Evolutionary conservation across 345 rosid genomes (phyloP), one percentile per base, ranked within the genome.

Genomic region (Bruguiera parviflora): DNA sequence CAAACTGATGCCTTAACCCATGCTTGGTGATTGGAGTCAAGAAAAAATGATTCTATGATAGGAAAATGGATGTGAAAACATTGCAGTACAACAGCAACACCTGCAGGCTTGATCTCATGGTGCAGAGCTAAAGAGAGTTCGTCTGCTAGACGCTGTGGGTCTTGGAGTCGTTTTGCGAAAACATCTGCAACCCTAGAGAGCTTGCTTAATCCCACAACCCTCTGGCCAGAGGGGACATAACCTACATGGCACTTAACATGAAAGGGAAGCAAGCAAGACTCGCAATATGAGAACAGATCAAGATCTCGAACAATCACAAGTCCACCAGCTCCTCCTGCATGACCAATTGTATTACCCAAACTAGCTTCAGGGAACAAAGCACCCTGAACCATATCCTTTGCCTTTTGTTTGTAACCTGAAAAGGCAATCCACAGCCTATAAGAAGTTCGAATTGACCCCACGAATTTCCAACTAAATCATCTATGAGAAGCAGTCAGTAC

Each of bases 311-410:
- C 98, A 62, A 89, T 77, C 70, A 96, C 99, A 49, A 88, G 88
- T 66, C 98, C 98, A 53, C 96, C 97, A 3, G 78, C 92, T 72
- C 98, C 98, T 52, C 97, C 96, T 1, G 92, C 98, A 74, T 81
- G 89, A 39, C 97, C 99, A 43, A 81, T 72, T 39, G 79, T 84
- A 68, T 83, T 75, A 76, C 84, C 88, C 58, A 92, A 67, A 58
- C 98, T 94, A 73, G 84, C 87, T 83, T 96, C 98, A 37, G 96
- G 97, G 81, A 96, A 96, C 74, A 92, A 84, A 69, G 99, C 98
- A 78, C 87, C 88, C 73, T 87, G 84, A 65, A 96, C 90, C 70
- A 79, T 85, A 19, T 92, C 98, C 82, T 82, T 84, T 35, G 83
- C 97, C 37, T 82, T 82, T 53, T 75, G 87, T 78, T 73, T 80